Evolutionary conservation across 306 rosid genomes (phyloP).

Genomic region (Dalbergia oliveri): DNA sequence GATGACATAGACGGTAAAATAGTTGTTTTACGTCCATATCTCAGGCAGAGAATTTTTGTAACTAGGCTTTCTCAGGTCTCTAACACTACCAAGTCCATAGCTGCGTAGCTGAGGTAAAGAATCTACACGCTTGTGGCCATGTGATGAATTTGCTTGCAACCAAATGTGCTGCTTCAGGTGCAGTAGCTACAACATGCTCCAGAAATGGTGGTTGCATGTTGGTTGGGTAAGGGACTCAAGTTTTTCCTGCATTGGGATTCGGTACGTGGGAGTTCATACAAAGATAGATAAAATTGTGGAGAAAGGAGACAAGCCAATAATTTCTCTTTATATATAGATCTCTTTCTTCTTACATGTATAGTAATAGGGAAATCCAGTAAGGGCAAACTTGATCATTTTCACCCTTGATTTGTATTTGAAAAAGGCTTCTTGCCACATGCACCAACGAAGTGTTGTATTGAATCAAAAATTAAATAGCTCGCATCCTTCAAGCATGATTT

Average conservation of each 20-base stretch:
- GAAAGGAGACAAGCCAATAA: neutral
- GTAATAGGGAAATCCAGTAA: neutral
- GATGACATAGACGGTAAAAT: conserved; percentile 50
- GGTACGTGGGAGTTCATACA: neutral
- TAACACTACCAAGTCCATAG: conserved; percentile 9
- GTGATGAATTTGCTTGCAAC: conserved; percentile 23
- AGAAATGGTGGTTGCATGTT: conserved; percentile 1
- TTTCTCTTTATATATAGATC: conserved; percentile 4
- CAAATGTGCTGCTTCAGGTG: conserved; percentile 19
- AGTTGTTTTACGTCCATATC: conserved; percentile 20
- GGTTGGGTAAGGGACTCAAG: conserved; percentile 19
- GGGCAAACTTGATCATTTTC: neutral
- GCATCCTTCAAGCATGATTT: too few relatives aligned
- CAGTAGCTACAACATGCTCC: neutral
- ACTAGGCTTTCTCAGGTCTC: conserved; percentile 27
- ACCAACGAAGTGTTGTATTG: too few relatives aligned
- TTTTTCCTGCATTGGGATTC: conserved; percentile 18
- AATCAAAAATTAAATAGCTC: too few relatives aligned
- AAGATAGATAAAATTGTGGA: neutral
- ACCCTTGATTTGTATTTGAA: neutral
- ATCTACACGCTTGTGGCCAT: conserved; percentile 21
- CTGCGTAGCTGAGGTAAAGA: conserved; percentile 12
- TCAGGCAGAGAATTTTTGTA: conserved; percentile 14
- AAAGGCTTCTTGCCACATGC: too few relatives aligned
- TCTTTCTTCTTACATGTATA: conserved; percentile 32